Evolutionary conservation across 2,329 filamentous ascomycete species (phyloP).

Genomic region (Cordyceps pruinosa): DNA sequence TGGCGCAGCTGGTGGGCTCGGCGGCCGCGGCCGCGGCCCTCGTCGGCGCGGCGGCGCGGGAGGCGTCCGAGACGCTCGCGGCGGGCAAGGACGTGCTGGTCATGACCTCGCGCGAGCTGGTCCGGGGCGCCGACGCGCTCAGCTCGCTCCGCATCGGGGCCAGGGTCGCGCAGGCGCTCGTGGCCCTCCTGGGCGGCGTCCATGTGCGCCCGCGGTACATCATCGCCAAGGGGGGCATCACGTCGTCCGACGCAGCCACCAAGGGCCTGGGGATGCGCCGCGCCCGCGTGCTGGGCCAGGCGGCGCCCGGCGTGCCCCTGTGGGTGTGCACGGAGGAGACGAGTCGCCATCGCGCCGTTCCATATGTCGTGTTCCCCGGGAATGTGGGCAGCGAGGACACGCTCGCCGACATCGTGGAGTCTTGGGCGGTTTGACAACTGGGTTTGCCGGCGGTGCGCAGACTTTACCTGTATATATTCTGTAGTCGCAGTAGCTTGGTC

Average conservation of each 20-base stretch:
- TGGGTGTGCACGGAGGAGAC: constrained; percentile 49
- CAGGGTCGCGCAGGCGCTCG: constrained; percentile 41
- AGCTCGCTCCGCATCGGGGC: constrained; percentile 44
- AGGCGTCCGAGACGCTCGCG: constrained; percentile 22
- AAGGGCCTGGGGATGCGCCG: constrained; percentile 46
- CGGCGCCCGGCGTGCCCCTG: constrained; percentile 48
- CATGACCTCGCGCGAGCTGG: constrained; percentile 47
- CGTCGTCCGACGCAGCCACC: constrained; percentile 50
- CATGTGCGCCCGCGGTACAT: constrained; percentile 45
- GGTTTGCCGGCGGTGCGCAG: neutral
- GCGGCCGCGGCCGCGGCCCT: constrained; percentile 4
- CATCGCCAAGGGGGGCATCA: constrained; percentile 55
- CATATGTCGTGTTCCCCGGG: constrained; percentile 52
- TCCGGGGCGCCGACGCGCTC: constrained; percentile 35
- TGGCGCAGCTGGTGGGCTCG: constrained; percentile 13
- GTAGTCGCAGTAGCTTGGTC: neutral
- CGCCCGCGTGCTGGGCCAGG: constrained; percentile 48
- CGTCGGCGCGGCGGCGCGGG: constrained; percentile 11
- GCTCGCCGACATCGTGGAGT: constrained; percentile 36
- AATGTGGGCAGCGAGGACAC: constrained; percentile 47
- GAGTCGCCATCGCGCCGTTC: constrained; percentile 41
- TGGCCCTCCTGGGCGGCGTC: constrained; percentile 38
- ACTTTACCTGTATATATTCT: neutral
- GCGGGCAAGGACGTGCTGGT: constrained; percentile 43
- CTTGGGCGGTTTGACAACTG: constrained; percentile 13